Conservation (phyloP, 2,329 filamentous ascomycete genomes). For the Clonostachys byssicola region DNA sequence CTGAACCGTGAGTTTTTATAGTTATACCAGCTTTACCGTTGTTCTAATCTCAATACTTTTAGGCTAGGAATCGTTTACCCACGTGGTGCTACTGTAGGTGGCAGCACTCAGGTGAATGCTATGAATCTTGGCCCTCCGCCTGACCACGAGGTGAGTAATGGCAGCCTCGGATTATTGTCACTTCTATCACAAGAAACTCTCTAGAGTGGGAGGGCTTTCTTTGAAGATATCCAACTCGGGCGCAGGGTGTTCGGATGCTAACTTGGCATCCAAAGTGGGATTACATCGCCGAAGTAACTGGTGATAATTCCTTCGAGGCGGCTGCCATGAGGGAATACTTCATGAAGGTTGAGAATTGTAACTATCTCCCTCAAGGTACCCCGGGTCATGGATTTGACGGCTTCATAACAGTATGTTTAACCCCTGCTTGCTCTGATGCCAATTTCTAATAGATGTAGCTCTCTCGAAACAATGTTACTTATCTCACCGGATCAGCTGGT, state of each 20-base stretch:
- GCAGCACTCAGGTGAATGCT: conserved; percentile 3
- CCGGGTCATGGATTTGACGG: conserved; percentile 35
- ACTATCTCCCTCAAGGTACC: conserved; percentile 22
- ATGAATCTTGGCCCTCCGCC: conserved; percentile 2
- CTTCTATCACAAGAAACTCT: too few species aligned
- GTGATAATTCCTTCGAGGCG: conserved; percentile 33
- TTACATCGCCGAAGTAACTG: conserved; percentile 29
- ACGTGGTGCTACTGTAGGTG: conserved; percentile 4
- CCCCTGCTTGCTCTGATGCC: too few species aligned
- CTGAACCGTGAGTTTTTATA: conserved; percentile 5
- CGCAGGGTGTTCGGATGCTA: background rate
- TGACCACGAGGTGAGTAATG: background rate
- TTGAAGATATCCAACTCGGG: conserved; percentile 42
- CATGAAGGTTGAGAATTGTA: conserved; percentile 32
- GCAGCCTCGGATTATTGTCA: too few species aligned
- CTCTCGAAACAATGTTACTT: too few species aligned
- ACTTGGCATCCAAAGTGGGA: conserved; percentile 9
- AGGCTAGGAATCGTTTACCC: conserved; percentile 4
- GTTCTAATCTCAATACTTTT: conserved; percentile 24
- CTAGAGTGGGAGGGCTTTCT: too few species aligned
- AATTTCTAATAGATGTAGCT: too few species aligned
- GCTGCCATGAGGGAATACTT: conserved; percentile 34
- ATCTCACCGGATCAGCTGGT: too few species aligned
- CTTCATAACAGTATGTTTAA: conserved; percentile 23
- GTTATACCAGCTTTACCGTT: too few species aligned